Base-by-base conservation (phyloP, 176 grass and related monocot species). In the bread wheat (Triticum aestivum) region DNA sequence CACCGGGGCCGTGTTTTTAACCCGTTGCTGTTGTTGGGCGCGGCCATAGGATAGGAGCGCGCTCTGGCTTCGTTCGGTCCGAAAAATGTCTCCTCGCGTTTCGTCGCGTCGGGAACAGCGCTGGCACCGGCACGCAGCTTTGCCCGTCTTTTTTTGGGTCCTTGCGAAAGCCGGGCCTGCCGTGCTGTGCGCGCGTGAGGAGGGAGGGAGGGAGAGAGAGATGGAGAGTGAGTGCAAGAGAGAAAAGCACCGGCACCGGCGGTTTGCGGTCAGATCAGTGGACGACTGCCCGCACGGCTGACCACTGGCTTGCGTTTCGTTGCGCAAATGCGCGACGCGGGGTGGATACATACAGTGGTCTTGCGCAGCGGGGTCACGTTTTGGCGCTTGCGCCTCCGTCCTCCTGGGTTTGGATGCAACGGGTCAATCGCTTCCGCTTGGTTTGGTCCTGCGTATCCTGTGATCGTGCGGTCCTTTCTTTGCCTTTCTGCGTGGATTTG, bases 101-200 rank as follows among this genome's bases (percentile, higher is more conserved):
- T 45, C 38, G 61, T 37, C 45, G 76, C 85, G 34, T 88, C 62
- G 81, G 39, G 44, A 88, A 15, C 68, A 33, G 88, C 4, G 12
- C 56, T 2, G 56, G 54, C 54, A 30, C 29, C 29, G 29, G 26
- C 35, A 11, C 67, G 79, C 67, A 67, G 47, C 87, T 81, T 89
- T 84, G 5, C 14, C 52, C 65, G 9, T 74, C 32, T 81, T 49
- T 88, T 84, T 67, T 5, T 66, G 64, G 79, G 65, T 63, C 30
- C 30, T 32, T 65, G 84, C 83, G 79, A 90, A 90, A 90, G 79
- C 77, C 70, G 51, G 2, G 5, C 15, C 15, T 54, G 51, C 49
- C 0, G 49, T 52, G 14, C 7, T 12, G 17, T 10, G 15, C 2
- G 33, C 14, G 39, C 30, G 29, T 15, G 34, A 1, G 59, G 5